phyloP scores from a whole-genome alignment of 2,329 filamentous ascomycete genomes.

The Aspergillus latus region DNA sequence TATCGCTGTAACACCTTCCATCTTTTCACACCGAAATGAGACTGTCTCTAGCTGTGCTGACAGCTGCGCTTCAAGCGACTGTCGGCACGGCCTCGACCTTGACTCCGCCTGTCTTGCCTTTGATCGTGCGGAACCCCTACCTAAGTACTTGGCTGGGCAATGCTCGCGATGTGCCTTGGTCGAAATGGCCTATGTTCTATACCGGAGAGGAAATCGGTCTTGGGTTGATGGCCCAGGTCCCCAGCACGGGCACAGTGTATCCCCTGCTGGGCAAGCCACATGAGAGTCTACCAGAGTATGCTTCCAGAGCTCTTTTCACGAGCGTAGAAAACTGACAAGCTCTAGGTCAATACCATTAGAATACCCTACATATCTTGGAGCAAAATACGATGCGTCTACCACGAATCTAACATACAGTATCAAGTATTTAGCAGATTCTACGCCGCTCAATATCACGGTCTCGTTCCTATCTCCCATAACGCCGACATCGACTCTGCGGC shows the following conservation, averaged over 20 bases:
- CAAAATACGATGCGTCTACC: conserved; percentile 67
- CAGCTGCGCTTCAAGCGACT: conserved; percentile 42
- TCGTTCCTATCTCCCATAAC: conserved; percentile 76
- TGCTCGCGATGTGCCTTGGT: conserved; percentile 76
- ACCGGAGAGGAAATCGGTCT: conserved; percentile 69
- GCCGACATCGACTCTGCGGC: conserved; percentile 74
- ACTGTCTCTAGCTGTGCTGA: conserved; percentile 32
- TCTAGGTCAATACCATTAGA: conserved; percentile 55
- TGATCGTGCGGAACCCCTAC: conserved; percentile 76
- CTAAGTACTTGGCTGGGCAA: conserved; percentile 70
- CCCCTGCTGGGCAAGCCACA: conserved; percentile 66
- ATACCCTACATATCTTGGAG: conserved; percentile 59
- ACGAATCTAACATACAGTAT: conserved; percentile 68
- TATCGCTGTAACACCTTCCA: not conserved
- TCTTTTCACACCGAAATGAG: conserved; percentile 28
- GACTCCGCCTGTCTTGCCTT: conserved; percentile 65
- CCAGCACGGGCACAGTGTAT: conserved; percentile 60
- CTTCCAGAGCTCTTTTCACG: not conserved
- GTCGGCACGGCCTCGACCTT: conserved; percentile 52
- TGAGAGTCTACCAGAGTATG: conserved; percentile 57
- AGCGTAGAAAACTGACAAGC: not conserved
- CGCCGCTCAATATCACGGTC: conserved; percentile 55
- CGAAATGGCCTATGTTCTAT: conserved; percentile 84
- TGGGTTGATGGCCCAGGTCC: conserved; percentile 61
- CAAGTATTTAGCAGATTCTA: conserved; percentile 42